Evolutionary conservation across 805 yeast genomes (phyloP).

Genomic region (Groenewaldozyma tartarivorans): DNA sequence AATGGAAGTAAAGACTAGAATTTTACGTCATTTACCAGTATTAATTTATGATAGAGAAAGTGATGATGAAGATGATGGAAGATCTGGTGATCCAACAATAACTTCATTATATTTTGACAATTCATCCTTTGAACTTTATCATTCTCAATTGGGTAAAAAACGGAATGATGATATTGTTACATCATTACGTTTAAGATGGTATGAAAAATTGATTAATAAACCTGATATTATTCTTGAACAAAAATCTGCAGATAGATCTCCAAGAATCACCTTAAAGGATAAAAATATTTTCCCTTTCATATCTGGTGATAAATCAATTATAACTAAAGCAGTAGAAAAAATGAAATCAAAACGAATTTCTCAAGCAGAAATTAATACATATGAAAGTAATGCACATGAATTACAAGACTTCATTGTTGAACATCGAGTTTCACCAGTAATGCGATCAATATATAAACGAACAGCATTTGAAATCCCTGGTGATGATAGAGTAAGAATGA

Average conservation of each 20-base stretch:
- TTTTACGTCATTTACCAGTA: constrained; percentile 87
- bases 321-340: constrained; percentile 48
- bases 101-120: constrained; percentile 86
- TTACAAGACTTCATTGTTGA: constrained; percentile 55
- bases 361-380: constrained; percentile 40
- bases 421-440: constrained; percentile 67
- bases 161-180: constrained; percentile 43
- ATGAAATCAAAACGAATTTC: constrained; percentile 54
- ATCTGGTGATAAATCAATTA: constrained; percentile 36
- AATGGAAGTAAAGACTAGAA: constrained; percentile 96
- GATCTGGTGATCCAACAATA: constrained; percentile 61
- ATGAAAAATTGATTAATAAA: constrained; percentile 66
- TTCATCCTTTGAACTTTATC: constrained; percentile 71
- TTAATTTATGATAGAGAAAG: constrained; percentile 56
- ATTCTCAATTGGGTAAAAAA: constrained; percentile 66
- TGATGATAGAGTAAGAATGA: constrained; percentile 83
- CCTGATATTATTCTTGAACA: constrained; percentile 77
- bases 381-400: constrained; percentile 45
- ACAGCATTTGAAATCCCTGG: constrained; percentile 98
- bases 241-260: constrained; percentile 42
- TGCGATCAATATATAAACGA: constrained; percentile 80
- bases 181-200: constrained; percentile 81
- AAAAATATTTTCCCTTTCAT: constrained; percentile 73
- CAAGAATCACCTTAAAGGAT: constrained; percentile 60
- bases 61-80: constrained; percentile 26